Evolutionary conservation across 306 rosid species (phyloP).

Genomic region (Citrullus amarus): DNA sequence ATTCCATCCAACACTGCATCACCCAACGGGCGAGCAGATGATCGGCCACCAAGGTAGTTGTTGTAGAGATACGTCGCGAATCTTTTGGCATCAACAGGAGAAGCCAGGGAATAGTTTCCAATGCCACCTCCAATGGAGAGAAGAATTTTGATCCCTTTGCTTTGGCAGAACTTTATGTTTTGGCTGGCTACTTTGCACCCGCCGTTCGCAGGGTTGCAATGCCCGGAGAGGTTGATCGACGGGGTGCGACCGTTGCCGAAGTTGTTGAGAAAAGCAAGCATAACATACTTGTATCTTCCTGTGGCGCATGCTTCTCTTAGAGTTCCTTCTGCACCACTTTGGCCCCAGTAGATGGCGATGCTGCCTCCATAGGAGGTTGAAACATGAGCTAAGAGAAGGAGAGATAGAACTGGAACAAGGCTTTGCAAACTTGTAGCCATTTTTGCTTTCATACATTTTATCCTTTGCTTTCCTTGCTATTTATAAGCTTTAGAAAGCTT

Average conservation of each 20-base stretch:
- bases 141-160: constrained; percentile 41
- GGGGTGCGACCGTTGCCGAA: constrained; percentile 39
- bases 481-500: neutral
- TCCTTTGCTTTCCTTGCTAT: neutral
- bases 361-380: constrained; percentile 26
- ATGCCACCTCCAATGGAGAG: constrained; percentile 60
- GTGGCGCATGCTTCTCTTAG: constrained; percentile 52
- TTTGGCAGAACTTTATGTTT: constrained; percentile 39
- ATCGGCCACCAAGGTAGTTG: constrained; percentile 59
- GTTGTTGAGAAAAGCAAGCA: constrained; percentile 30
- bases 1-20: constrained; percentile 58
- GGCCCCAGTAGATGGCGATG: constrained; percentile 73
- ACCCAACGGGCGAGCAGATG: constrained; percentile 50
- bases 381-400: constrained; percentile 11
- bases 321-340: constrained; percentile 54
- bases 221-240: constrained; percentile 50
- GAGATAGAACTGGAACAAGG: constrained; percentile 1
- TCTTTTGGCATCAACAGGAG: constrained; percentile 30
- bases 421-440: constrained; percentile 16
- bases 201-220: constrained; percentile 38
- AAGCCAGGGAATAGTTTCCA: constrained; percentile 45
- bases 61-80: constrained; percentile 41
- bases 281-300: constrained; percentile 32
- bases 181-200: constrained; percentile 32
- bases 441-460: neutral